Evolutionary conservation across 306 rosid genomes (phyloP), one percentile per base, ranked within the genome.

Genomic region (Cucurbita moschata): DNA sequence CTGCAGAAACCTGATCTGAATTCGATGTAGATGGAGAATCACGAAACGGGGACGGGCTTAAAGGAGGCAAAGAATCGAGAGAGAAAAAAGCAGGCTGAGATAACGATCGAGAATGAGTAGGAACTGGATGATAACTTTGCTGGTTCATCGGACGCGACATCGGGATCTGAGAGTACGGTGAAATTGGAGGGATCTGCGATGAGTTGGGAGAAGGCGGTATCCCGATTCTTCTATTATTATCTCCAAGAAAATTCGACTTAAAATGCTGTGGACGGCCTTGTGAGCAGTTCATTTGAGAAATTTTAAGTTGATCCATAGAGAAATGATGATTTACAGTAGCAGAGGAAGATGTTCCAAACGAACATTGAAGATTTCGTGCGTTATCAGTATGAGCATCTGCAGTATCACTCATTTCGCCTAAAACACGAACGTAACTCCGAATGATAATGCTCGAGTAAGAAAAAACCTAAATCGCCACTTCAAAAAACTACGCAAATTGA

Each of bases 111-210:
- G 93, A 83, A 80, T 93, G 97, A 12, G 86, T 75, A 5, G 94
- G 89, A 44, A 88, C 86, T 19, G 85, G 81, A 70, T 75, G 79
- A 73, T 74, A 81, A 79, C 56, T 88, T 39, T 82, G 85, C 62
- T 80, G 92, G 71, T 81, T 79, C 72, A 79, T 43, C 13, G 83
- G 84, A 46, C 93, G 82, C 7, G 93, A 78, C 53, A 85, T 83
- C 9, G 96, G 92, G 89, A 93, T 90, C 97, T 93, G 97, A 21
- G 98, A 93, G 75, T 86, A 90, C 0, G 97, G 96, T 0, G 96
- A 90, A 83, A 93, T 74, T 59, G 98, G 98, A 2, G 94, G 96
- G 82, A 90, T 86, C 90, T 87, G 98, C 77, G 89, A 83, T 12
- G 96, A 92, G 73, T 92, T 94, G 0, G 98, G 88, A 64, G 6